Percentiles rank a stretch among this genome's conserved stretches.
phyloP scores from a whole-genome alignment of 2,329 filamentous ascomycete genomes.

The Aspergillus novofumigatus region DNA sequence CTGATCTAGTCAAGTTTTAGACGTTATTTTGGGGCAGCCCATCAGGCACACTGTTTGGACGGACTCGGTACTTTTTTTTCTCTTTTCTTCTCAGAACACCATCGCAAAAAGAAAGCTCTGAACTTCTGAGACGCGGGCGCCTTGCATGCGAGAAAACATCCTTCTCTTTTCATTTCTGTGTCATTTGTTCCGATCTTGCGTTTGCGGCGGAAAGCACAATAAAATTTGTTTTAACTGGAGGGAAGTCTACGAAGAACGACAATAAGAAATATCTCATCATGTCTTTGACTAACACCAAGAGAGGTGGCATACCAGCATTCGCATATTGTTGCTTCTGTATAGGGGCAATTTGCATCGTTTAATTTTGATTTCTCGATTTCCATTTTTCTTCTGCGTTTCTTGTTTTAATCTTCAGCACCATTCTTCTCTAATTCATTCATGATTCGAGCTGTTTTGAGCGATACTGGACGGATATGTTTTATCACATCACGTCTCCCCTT shows the following conservation, averaged over 20 bases:
- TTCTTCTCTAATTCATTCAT: slow-evolving; percentile 10
- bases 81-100: slow-evolving; percentile 27
- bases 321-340: slow-evolving; percentile 33
- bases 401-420: slow-evolving; percentile 8
- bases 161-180: slow-evolving; percentile 6
- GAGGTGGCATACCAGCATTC: slow-evolving; percentile 37
- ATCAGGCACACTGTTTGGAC: slow-evolving; percentile 31
- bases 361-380: slow-evolving; percentile 18
- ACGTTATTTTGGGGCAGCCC: slow-evolving; percentile 41
- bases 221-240: slow-evolving; percentile 21
- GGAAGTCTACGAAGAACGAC: slow-evolving; percentile 36
- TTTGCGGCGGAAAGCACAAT: slow-evolving; percentile 20
- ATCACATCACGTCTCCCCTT: not conserved
- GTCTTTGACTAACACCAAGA: slow-evolving; percentile 26
- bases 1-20: slow-evolving; percentile 41
- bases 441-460: slow-evolving; percentile 1
- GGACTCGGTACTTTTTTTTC: slow-evolving; percentile 23
- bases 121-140: slow-evolving; percentile 21
- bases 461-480: not conserved
- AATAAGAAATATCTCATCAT: slow-evolving; percentile 25
- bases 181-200: slow-evolving; percentile 12
- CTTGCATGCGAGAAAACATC: slow-evolving; percentile 21
- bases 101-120: slow-evolving; percentile 24
- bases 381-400: slow-evolving; percentile 12
- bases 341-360: slow-evolving; percentile 32